A percentile compares a stretch with the other conserved stretches of the same genome.
phyloP scores from a whole-genome alignment of 805 yeast genomes.

The Scheffersomyces spartinae region DNA sequence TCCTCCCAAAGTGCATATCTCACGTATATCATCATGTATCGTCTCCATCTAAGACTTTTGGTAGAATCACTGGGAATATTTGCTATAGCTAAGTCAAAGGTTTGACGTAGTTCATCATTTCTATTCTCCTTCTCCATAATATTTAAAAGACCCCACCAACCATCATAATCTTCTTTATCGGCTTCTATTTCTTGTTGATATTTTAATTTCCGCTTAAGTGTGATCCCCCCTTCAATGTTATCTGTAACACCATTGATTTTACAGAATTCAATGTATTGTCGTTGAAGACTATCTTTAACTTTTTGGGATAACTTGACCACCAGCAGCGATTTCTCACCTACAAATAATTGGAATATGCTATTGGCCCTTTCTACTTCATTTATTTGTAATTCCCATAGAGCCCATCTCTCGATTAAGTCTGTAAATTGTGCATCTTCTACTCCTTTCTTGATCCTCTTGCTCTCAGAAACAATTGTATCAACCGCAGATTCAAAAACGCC shows the following conservation, averaged over 20 bases:
- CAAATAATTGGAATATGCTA: slow-evolving; percentile 42
- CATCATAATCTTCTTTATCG: slow-evolving; percentile 52
- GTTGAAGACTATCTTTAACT: slow-evolving; percentile 23
- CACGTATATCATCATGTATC: slow-evolving; percentile 64
- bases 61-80: slow-evolving; percentile 21
- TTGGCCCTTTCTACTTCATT: slow-evolving; percentile 54
- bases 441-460: too few relatives aligned
- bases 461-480: slow-evolving; percentile 47
- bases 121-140: slow-evolving; percentile 31
- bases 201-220: slow-evolving; percentile 40
- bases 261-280: slow-evolving; percentile 42
- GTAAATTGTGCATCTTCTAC: slow-evolving; percentile 16
- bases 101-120: slow-evolving; percentile 16
- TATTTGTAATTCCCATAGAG: slow-evolving; percentile 55
- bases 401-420: slow-evolving; percentile 41
- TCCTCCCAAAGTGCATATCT: slow-evolving; percentile 56
- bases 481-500: slow-evolving; percentile 58
- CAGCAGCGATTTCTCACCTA: slow-evolving; percentile 13
- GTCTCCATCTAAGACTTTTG: slow-evolving; percentile 42
- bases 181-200: slow-evolving; percentile 38
- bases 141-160: slow-evolving; percentile 72
- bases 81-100: slow-evolving; percentile 34
- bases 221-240: slow-evolving; percentile 41
- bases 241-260: slow-evolving; percentile 48
- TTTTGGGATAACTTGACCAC: slow-evolving; percentile 15